These are phyloP conservation scores for Metschnikowia amazonensis DNA, from an alignment of 805 yeast genomes.

Conservation along the genomic window DNA sequence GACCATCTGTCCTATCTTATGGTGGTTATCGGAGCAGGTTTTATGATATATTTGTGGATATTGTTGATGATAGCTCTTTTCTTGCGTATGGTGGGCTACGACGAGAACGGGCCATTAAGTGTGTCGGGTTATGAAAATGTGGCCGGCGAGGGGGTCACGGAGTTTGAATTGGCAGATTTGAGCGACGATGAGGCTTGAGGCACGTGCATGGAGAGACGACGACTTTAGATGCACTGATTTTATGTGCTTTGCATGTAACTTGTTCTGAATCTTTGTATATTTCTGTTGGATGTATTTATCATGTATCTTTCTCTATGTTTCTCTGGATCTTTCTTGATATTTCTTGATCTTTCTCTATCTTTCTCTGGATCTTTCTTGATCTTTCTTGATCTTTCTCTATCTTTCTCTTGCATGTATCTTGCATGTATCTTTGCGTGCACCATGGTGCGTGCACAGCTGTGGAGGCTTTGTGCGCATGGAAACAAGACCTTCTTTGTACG, in stretches of 20 bases:
- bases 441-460: no score
- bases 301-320: no score
- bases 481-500: not conserved
- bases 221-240: not conserved
- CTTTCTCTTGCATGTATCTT: no score
- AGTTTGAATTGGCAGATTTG: constrained; percentile 36
- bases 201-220: not conserved
- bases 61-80: constrained; percentile 58
- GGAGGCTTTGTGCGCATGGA: not conserved
- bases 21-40: constrained; percentile 68
- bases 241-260: no score
- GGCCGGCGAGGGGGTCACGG: constrained; percentile 22
- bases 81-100: constrained; percentile 41
- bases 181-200: constrained; percentile 12
- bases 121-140: constrained; percentile 17
- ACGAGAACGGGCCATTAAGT: constrained; percentile 35
- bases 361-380: no score
- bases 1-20: constrained; percentile 83
- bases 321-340: no score
- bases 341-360: no score
- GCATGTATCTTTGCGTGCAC: no score
- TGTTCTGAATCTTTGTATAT: no score
- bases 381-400: no score
- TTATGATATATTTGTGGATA: constrained; percentile 65
- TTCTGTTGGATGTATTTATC: no score